Evolutionary conservation across 768 basidiomycete species (phyloP), one percentile per base, ranked within the genome.

Genomic region (Daedaleopsis sinensis): DNA sequence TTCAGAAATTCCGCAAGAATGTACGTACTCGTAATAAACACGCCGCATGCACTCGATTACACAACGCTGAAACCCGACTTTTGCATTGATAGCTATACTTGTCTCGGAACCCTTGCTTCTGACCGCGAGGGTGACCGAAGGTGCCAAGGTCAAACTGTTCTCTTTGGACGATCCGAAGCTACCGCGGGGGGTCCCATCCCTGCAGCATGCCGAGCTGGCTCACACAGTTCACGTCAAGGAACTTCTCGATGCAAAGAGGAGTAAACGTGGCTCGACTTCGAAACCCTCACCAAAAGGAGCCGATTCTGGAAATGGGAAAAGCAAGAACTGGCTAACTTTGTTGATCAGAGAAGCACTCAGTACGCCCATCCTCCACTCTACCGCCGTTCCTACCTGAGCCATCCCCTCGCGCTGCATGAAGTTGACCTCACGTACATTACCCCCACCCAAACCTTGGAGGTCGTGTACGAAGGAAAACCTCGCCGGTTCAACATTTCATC

Each of bases 361-460:
- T 91, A 59, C 49, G 84, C 71, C 51, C 46, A 61, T 63, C n/a
- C 27, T 32, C 27, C 27, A 19, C 27, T 16, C 52, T 52, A 42
- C 47, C 24, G 46, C 36, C 21, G 16, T 32, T 27, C 21, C 18
- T n/a, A 4, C 64, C 60, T 23, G 36, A 24, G 16, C 21, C 35
- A 23, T 49, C 60, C n/a, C n/a, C n/a, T 6, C 53, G 93, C 24
- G 46, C 11, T 18, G 37, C 21, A 51, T 59, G 7, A 53, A 94
- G 93, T 93, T 47, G 86, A 89, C 68, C 76, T 91, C 15, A 90
- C 86, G 70, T 90, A 87, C 68, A 74, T 93, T 63, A 84, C 84
- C 12, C 71, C 77, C 42, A 77, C 77, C 10, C 91, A 94, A 70
- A 73, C 82, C 6, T 60, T 93, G 46, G 81, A 89, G 62, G 78